A percentile compares a stretch with the other conserved stretches of the same genome.
Evolutionary conservation across 208 protist species (phyloP).

Genomic region (Leishmania arabica): DNA sequence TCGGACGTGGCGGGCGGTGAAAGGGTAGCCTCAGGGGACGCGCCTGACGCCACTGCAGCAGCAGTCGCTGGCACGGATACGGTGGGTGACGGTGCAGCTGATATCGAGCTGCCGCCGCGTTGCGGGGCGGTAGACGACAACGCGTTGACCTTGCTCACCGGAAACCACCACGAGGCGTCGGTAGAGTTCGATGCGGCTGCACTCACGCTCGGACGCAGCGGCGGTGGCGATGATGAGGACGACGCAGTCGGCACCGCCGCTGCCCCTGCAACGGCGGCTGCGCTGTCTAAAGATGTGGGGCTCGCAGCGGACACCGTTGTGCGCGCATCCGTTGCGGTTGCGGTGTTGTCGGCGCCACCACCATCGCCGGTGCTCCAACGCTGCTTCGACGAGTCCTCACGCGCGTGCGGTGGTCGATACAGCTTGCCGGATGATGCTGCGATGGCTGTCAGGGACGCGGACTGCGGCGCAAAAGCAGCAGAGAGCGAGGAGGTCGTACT

Average conservation of each 20-base stretch:
- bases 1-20: background rate
- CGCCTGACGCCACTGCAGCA: background rate
- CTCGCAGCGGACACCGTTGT: background rate
- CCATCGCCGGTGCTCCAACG: background rate
- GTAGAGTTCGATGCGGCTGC: background rate
- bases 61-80: background rate
- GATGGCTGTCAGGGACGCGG: background rate
- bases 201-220: constrained; percentile 9
- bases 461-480: background rate
- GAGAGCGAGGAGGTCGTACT: background rate
- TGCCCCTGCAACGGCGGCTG: background rate
- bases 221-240: background rate
- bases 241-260: background rate
- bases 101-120: background rate
- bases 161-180: background rate
- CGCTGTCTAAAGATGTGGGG: background rate
- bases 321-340: background rate
- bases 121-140: background rate
- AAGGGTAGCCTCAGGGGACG: background rate
- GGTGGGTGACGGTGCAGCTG: background rate
- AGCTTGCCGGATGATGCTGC: constrained; percentile 9
- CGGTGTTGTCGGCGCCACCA: background rate
- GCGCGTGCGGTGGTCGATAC: constrained; percentile 28
- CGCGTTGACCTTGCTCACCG: background rate
- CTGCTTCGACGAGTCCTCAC: constrained; percentile 14